These are phyloP conservation scores for Fusarium verticillioides DNA, from an alignment of 2,329 filamentous ascomycete species.

Conservation along the genomic window DNA sequence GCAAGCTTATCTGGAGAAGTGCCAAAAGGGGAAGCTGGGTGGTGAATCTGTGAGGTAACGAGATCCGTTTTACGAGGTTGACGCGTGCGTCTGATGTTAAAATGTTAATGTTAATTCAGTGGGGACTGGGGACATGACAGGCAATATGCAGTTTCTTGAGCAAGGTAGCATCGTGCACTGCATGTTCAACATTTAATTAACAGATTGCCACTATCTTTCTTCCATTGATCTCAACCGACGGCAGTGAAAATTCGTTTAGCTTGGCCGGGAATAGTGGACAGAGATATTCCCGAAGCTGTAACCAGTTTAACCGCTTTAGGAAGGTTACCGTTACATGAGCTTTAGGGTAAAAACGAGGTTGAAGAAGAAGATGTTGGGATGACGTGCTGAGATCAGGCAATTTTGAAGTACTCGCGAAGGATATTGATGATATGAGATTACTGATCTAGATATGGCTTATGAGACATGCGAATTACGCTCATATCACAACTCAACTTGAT, in stretches of 20 bases:
- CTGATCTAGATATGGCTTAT: neutral
- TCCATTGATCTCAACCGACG: neutral
- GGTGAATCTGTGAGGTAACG: conserved; percentile 20
- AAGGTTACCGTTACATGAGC: conserved; percentile 38
- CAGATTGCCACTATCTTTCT: neutral
- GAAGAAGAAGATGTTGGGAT: neutral
- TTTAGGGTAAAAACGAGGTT: neutral
- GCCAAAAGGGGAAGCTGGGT: conserved; percentile 22
- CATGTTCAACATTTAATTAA: neutral
- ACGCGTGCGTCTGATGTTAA: neutral
- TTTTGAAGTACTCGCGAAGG: neutral
- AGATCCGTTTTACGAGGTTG: conserved; percentile 4
- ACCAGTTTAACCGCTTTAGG: conserved; percentile 16
- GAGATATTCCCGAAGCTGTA: conserved; percentile 11
- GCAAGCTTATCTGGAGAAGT: conserved; percentile 18
- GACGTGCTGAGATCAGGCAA: neutral
- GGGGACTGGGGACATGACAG: conserved; percentile 10
- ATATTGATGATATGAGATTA: neutral
- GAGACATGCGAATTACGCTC: accelerated
- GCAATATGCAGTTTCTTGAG: neutral
- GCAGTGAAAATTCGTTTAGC: neutral
- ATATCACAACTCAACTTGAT: neutral
- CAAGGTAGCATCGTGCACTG: neutral
- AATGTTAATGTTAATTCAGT: conserved; percentile 25
- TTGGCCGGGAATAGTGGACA: neutral